Evolutionary conservation across 306 rosid genomes (phyloP).

Genomic region (Fragaria iinumae): DNA sequence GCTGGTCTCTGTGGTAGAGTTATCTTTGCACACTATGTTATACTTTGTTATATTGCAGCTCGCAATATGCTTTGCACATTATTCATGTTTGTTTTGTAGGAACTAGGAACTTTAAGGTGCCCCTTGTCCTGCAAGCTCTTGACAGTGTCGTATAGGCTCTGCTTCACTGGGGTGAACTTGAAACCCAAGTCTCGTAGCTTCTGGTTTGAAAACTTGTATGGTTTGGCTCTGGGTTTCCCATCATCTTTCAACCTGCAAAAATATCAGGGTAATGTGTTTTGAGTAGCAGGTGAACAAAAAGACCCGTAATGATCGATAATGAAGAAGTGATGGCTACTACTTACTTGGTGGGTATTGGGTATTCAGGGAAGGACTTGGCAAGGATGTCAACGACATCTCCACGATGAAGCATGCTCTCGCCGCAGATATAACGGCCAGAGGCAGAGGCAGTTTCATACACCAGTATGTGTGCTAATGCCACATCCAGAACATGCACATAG

Average conservation of each 20-base stretch:
- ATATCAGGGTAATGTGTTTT: too few species aligned
- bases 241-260: slow-evolving; percentile 68
- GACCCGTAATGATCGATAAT: too few species aligned
- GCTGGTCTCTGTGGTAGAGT: too few species aligned
- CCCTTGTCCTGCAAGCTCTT: slow-evolving; percentile 83
- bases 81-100: slow-evolving; percentile 9
- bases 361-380: slow-evolving; percentile 63
- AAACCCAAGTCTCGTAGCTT: slow-evolving; percentile 45
- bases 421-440: slow-evolving; percentile 70
- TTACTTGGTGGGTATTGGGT: slow-evolving; percentile 81
- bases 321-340: neutral
- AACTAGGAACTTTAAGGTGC: slow-evolving; percentile 48
- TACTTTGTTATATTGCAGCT: too few species aligned
- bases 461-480: slow-evolving; percentile 70
- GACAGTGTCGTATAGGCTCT: slow-evolving; percentile 65
- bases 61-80: too few species aligned
- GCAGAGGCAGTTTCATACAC: slow-evolving; percentile 67
- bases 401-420: slow-evolving; percentile 69
- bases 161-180: too few species aligned
- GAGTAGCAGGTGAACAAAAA: too few species aligned
- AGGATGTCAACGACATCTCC: slow-evolving; percentile 74
- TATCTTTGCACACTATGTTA: too few species aligned
- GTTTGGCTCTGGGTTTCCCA: slow-evolving; percentile 61
- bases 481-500: slow-evolving; percentile 72
- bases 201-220: slow-evolving; percentile 65